Conservation (phyloP, 2,329 filamentous ascomycete species). For the Ophiostoma ulmi region DNA sequence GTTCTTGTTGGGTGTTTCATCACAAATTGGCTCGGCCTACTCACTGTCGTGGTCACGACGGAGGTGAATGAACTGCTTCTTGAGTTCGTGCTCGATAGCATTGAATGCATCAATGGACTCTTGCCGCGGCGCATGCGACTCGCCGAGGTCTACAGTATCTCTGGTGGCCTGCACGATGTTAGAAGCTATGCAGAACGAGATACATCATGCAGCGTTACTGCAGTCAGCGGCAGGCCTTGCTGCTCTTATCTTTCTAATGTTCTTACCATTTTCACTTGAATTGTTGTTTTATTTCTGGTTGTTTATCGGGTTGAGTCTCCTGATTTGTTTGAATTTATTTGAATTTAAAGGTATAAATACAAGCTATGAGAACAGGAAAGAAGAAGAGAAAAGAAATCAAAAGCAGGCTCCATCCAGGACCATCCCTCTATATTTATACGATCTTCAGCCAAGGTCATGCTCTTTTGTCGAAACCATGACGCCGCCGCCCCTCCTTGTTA, state of each 20-base stretch:
- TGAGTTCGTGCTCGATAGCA: slow-evolving; percentile 47
- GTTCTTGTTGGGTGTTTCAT: too few species aligned
- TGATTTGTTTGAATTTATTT: neutral
- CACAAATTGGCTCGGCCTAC: neutral
- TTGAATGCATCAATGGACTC: slow-evolving; percentile 48
- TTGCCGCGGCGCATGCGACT: slow-evolving; percentile 45
- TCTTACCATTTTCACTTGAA: slow-evolving; percentile 5
- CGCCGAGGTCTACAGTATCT: slow-evolving; percentile 49
- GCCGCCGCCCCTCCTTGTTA: neutral
- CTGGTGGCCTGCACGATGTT: slow-evolving; percentile 40
- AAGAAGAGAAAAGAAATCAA: neutral
- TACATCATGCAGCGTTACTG: neutral
- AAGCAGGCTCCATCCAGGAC: neutral
- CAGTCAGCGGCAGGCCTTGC: neutral
- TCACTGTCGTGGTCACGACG: slow-evolving; percentile 40
- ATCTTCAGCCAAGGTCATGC: slow-evolving; percentile 2
- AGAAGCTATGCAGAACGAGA: neutral
- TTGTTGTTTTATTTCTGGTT: neutral
- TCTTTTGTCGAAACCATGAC: neutral
- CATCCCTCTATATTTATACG: slow-evolving; percentile 4
- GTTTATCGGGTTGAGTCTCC: neutral
- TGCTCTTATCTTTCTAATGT: neutral
- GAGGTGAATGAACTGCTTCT: slow-evolving; percentile 46
- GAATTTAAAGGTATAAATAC: neutral
- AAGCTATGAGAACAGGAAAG: neutral